Evolutionary conservation across 176 grass and related monocot genomes (phyloP), one percentile per base, ranked within the genome.

Genomic region (Tillandsia leiboldiana): DNA sequence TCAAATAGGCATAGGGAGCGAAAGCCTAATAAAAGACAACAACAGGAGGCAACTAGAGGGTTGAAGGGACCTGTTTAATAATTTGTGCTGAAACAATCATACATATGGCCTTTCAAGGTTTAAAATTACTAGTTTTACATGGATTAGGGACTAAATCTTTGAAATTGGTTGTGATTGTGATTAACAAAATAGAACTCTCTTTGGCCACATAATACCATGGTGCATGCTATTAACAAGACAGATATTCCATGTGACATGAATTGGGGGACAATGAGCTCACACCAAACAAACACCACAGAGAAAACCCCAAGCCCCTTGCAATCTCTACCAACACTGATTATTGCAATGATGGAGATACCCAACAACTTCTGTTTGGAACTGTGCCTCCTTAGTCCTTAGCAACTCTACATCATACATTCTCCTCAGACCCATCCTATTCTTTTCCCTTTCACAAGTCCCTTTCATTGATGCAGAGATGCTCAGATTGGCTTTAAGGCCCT

Each of bases 291-390:
- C 65, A 70, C 48, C 49, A 20, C n/a, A 70, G 65, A 69, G 56
- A 48, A 71, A 71, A 79, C 53, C 47, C 65, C 75, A 72, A 77
- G 67, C 73, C 76, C 73, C 26, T 76, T 66, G 69, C 51, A 53
- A 51, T 63, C 24, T 9, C 47, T 67, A 63, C 63, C 66, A 62
- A 51, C 65, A 72, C 83, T 91, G 88, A 96, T 91, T 91, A 88
- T 71, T 18, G 72, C 68, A 79, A 91, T 84, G 82, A 96, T 88
- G 88, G 72, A 78, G 65, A 85, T 82, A 53, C 54, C 70, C 82
- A 70, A 71, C 74, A 82, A 69, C 83, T 96, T 86, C 81, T 86
- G 75, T 77, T 76, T 24, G 64, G 51, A 69, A 53, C 66, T 26
- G 56, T 79, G 57, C 83, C 66, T 66, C 69, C 71, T 71, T 42